Percentiles rank a stretch among this genome's conserved stretches.
Conservation (phyloP, 2,329 filamentous ascomycete species). For the Ophiostoma sp. region DNA sequence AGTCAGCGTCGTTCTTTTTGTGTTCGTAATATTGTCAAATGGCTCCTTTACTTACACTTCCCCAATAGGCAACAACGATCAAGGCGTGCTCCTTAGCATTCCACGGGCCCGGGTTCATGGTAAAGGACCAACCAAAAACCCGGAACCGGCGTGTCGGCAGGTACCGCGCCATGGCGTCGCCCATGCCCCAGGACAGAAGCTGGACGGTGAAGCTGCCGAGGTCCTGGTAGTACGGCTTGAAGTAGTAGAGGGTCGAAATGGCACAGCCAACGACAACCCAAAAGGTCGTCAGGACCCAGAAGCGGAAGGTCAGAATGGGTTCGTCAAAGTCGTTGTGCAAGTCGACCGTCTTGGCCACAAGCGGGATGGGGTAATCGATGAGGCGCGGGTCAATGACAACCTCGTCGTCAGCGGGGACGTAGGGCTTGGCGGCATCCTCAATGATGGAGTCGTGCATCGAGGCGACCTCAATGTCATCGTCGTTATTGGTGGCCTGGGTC, state of each 20-base stretch:
- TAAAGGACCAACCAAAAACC: conserved; percentile 36
- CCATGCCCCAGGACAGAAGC: conserved; percentile 39
- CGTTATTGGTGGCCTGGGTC: neutral
- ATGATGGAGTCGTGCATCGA: conserved; percentile 23
- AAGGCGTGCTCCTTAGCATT: conserved; percentile 40
- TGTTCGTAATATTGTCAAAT: neutral
- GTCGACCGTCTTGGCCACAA: conserved; percentile 39
- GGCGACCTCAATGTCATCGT: conserved; percentile 24
- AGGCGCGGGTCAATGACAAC: conserved; percentile 38
- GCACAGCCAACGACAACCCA: conserved; percentile 37
- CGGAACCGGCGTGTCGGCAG: conserved; percentile 33
- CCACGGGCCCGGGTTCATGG: conserved; percentile 38
- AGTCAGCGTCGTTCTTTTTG: neutral
- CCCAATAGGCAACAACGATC: conserved; percentile 39
- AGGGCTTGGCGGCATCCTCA: conserved; percentile 31
- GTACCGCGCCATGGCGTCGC: conserved; percentile 33
- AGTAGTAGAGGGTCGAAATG: conserved; percentile 39
- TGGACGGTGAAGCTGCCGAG: conserved; percentile 38
- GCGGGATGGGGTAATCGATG: conserved; percentile 36
- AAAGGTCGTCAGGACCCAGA: conserved; percentile 37
- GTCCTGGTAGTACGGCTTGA: conserved; percentile 36
- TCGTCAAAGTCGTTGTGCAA: conserved; percentile 38
- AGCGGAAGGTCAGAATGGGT: conserved; percentile 39
- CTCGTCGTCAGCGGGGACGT: conserved; percentile 35
- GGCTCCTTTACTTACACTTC: conserved; percentile 27